Evolutionary conservation across 345 rosid genomes (phyloP), one percentile per base, ranked within the genome.

Genomic region (Limnanthes douglasii): DNA sequence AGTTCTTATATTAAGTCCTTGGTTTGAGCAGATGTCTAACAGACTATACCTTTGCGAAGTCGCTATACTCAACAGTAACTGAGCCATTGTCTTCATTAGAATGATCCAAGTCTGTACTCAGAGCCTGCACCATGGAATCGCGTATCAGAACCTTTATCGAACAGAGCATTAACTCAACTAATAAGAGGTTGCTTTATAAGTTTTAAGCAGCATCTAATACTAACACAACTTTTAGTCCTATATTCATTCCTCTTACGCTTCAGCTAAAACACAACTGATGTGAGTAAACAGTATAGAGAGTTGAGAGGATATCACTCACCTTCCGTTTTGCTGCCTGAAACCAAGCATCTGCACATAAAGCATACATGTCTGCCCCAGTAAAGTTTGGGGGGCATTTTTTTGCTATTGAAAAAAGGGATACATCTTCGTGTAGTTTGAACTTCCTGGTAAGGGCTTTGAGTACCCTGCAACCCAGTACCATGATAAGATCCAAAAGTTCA

Each of bases 341-440:
- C 98, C 98, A 88, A 54, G 98, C 98, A 70, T 88, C 98, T 2
- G 98, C 92, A 57, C 98, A 84, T 32, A 88, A 64, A 37, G 98
- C 98, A 31, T 88, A 88, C 95, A 79, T 76, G 61, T 88, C 98
- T 31, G 98, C 98, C 13, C 98, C 98, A 15, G 98, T 90, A 59
- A 90, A 84, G 56, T 66, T 90, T 22, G 70, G 61, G 17, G 97
- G 92, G 64, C 97, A 88, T 58, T 64, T 76, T 57, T 72, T 68
- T 34, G 97, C 97, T 38, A 79, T 67, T 14, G 73, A 60, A 50
- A 53, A 66, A 42, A 88, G 95, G 33, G 98, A 79, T 15, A 84
- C 68, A 62, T 77, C 77, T 62, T 77, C 66, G 10, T 75, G 76
- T 50, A 84, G 34, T 56, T 70, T 84, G 39, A 84, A 90, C 64